Conservation (phyloP, 2,329 filamentous ascomycete genomes). For the Verticillium nubilum region DNA sequence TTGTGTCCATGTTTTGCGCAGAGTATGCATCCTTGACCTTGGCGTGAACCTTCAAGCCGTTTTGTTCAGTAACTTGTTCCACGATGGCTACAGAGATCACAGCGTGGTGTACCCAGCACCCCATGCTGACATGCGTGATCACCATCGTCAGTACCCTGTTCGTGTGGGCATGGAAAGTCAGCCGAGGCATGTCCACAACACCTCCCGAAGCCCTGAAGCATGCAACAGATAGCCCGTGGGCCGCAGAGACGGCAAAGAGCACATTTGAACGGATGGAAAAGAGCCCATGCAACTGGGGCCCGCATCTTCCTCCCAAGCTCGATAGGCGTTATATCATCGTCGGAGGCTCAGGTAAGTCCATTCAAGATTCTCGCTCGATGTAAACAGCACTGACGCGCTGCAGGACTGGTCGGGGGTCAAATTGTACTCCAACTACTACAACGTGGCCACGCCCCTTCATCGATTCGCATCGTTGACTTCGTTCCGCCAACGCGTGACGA, state of each 20-base stretch:
- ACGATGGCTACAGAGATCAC: background rate
- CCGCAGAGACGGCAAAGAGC: slow-evolving; percentile 24
- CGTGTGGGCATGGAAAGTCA: slow-evolving; percentile 30
- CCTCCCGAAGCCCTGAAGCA: slow-evolving; percentile 26
- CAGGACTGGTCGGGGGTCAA: slow-evolving; percentile 50
- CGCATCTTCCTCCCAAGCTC: slow-evolving; percentile 31
- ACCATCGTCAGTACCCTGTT: slow-evolving; percentile 2
- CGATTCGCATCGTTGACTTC: slow-evolving; percentile 50
- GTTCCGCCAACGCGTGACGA: slow-evolving; percentile 34
- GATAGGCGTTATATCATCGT: slow-evolving; percentile 39
- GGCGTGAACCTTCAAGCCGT: background rate
- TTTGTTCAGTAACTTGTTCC: background rate
- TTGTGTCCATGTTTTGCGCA: background rate
- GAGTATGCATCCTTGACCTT: background rate
- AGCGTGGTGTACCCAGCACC: background rate
- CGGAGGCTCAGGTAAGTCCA: slow-evolving; percentile 40
- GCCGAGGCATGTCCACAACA: slow-evolving; percentile 27
- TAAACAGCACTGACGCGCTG: background rate
- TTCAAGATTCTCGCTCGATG: background rate
- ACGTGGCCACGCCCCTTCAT: slow-evolving; percentile 42
- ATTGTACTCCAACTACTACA: slow-evolving; percentile 48
- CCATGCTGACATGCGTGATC: background rate
- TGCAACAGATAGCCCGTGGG: slow-evolving; percentile 26
- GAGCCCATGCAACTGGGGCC: slow-evolving; percentile 30
- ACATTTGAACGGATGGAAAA: slow-evolving; percentile 27